Evolutionary conservation across 495 filamentous ascomycete genomes (phyloP).

Genomic region (Penicillium cinerascens): DNA sequence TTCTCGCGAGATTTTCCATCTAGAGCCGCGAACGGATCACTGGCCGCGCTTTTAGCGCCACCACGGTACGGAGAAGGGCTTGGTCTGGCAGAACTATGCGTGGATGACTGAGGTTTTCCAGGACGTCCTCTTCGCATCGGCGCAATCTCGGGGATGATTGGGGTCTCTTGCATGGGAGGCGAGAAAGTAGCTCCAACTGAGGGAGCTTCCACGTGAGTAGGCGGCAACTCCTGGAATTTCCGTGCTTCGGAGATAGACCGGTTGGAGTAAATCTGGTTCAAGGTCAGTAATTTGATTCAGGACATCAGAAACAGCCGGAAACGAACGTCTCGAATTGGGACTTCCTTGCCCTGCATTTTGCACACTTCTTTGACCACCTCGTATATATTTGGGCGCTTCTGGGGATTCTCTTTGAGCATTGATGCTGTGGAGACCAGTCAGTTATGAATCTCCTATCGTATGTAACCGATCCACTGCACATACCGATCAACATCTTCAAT

Average conservation of each 20-base stretch:
- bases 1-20: constrained; percentile 59
- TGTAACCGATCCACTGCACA: constrained; percentile 21
- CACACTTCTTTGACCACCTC: constrained; percentile 84
- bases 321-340: constrained; percentile 89
- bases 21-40: constrained; percentile 85
- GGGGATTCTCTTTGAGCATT: constrained; percentile 85
- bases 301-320: background rate
- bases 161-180: constrained; percentile 59
- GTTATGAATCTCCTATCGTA: background rate
- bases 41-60: constrained; percentile 41
- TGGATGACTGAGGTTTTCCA: constrained; percentile 45
- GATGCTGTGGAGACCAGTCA: constrained; percentile 54
- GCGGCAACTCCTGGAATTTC: constrained; percentile 59
- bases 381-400: constrained; percentile 87
- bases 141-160: constrained; percentile 81
- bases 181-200: constrained; percentile 69
- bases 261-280: constrained; percentile 72
- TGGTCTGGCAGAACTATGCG: constrained; percentile 50
- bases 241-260: constrained; percentile 61
- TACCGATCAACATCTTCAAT: constrained; percentile 88
- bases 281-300: constrained; percentile 11
- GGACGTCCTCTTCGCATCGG: constrained; percentile 93
- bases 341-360: constrained; percentile 79
- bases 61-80: constrained; percentile 72
- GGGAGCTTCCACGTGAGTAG: constrained; percentile 52